Evolutionary conservation across 192 early-diverging fungal species (phyloP).

Genomic region (Podila epicladia): DNA sequence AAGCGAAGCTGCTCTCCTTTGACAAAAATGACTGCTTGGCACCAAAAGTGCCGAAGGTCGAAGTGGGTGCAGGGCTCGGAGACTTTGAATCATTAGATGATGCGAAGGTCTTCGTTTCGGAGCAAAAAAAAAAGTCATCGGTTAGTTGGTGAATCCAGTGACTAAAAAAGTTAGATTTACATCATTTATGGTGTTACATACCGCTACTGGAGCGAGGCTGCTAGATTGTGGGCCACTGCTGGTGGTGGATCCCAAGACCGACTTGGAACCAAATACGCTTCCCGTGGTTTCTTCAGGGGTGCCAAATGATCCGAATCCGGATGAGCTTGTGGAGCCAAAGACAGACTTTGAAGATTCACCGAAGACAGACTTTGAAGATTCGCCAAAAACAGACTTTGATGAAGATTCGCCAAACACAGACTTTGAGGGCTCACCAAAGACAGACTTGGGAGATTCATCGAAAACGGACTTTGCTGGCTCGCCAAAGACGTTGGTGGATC

Average conservation of each 20-base stretch:
- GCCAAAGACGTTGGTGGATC: slow-evolving; percentile 30
- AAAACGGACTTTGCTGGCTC: background rate
- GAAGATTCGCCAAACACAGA: slow-evolving; percentile 25
- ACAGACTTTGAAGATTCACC: slow-evolving; percentile 12
- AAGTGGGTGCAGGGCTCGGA: background rate
- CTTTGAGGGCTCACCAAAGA: slow-evolving; percentile 17
- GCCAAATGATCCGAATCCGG: slow-evolving; percentile 2
- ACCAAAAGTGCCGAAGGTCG: slow-evolving; percentile 33
- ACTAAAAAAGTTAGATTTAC: background rate
- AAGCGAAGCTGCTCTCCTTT: slow-evolving; percentile 33
- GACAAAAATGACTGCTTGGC: slow-evolving; percentile 17
- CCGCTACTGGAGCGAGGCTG: too few relatives aligned
- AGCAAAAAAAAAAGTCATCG: background rate
- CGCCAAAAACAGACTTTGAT: slow-evolving; percentile 28
- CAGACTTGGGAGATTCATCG: background rate
- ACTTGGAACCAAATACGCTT: slow-evolving; percentile 36
- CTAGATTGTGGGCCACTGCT: background rate
- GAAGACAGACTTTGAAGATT: slow-evolving; percentile 13
- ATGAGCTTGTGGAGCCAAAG: slow-evolving; percentile 17
- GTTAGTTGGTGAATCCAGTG: background rate
- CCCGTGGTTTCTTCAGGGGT: slow-evolving; percentile 32
- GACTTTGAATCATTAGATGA: slow-evolving; percentile 3
- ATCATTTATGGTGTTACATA: too few relatives aligned
- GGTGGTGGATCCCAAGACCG: slow-evolving; percentile 29
- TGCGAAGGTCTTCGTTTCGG: slow-evolving; percentile 5